Percentiles rank a stretch among this genome's conserved stretches.
Evolutionary conservation across 768 basidiomycete species (phyloP).

Genomic region (Trametes punicea): DNA sequence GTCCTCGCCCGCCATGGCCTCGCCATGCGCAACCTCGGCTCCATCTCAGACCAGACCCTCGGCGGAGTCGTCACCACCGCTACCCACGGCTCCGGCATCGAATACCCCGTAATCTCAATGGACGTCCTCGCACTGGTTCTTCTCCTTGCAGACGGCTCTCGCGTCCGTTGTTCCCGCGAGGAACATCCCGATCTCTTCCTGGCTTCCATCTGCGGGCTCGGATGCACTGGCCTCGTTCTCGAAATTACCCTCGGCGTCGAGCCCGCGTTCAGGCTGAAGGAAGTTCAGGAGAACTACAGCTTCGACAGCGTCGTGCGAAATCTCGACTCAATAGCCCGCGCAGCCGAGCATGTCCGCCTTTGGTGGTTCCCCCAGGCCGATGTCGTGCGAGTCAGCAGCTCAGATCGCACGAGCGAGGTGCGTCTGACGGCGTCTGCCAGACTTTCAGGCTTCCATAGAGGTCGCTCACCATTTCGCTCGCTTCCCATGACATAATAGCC

Average conservation of each 20-base stretch:
- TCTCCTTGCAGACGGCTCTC: conserved; percentile 71
- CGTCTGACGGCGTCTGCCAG: conserved; percentile 25
- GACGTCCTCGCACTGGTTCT: conserved; percentile 74
- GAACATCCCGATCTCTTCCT: conserved; percentile 75
- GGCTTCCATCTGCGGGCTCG: conserved; percentile 88
- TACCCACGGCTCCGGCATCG: conserved; percentile 88
- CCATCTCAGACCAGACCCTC: conserved; percentile 94
- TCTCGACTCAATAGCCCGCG: conserved; percentile 51
- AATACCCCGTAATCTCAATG: conserved; percentile 77
- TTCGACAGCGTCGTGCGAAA: conserved; percentile 62
- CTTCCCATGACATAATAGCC: conserved; percentile 38
- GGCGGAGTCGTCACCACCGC: conserved; percentile 92
- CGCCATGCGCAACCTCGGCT: conserved; percentile 90
- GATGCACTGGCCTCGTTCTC: conserved; percentile 85
- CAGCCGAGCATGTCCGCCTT: conserved; percentile 86
- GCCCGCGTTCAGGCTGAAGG: conserved; percentile 75
- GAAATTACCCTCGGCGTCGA: conserved; percentile 76
- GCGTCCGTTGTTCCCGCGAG: conserved; percentile 61
- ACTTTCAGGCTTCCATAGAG: background rate
- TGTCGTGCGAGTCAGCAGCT: conserved; percentile 64
- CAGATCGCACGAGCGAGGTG: conserved; percentile 79
- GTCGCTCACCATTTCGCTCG: background rate
- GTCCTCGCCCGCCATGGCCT: conserved; percentile 63
- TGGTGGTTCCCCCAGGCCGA: conserved; percentile 94
- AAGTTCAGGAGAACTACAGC: conserved; percentile 55